Base-by-base conservation (phyloP, 805 yeast genomes). In the Wickerhamiella brachini region DNA sequence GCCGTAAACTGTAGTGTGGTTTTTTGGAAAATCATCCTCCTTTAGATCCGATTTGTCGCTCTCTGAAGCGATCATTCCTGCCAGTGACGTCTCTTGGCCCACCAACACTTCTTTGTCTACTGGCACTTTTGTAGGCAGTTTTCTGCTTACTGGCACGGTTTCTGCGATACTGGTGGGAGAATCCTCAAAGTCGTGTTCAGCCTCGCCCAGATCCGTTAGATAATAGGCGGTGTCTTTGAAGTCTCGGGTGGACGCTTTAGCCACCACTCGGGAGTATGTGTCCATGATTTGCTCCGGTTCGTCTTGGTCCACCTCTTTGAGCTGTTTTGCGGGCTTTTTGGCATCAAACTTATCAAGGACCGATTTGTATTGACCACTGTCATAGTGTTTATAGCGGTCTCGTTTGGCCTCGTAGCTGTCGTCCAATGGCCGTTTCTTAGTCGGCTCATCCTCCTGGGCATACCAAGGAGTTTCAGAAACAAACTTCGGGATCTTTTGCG, bases 191-290 rank as follows among this genome's bases (percentile, higher is more conserved):
- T 31, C 53, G 13, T 22, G 31, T 29, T 29, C 34, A 9, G 34
- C 34, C 12, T 29, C 34, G 5, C 41, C 26, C 3, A 53, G 17
- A 17, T 48, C 48, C 12, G 37, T 23, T 23, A 53, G 50, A 15
- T 53, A 53, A 18, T 50, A 43, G 1, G 55, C 55, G 5, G 46
- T 44, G 26, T 53, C 55, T 17, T 29, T 46, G 9, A 49, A 41
- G 24, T 48, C 50, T 9, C 55, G 38, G 21, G 10, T 22, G 17
- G 37, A 51, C 18, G 49, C 39, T 17, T 39, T 12, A 5, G 45
- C 49, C 24, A 3, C 50, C 29, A 20, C 51, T n/a, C 48, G 22
- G 4, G 52, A 45, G 21, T 45, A 50, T 2, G 29, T 10, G 22
- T 53, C 55, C 8, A 50, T 46, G 10, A 53, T 50, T 5, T 0